These are phyloP conservation scores for Sextonia rubra DNA, from an alignment of 164 flowering plant species.

Conservation along the genomic window DNA sequence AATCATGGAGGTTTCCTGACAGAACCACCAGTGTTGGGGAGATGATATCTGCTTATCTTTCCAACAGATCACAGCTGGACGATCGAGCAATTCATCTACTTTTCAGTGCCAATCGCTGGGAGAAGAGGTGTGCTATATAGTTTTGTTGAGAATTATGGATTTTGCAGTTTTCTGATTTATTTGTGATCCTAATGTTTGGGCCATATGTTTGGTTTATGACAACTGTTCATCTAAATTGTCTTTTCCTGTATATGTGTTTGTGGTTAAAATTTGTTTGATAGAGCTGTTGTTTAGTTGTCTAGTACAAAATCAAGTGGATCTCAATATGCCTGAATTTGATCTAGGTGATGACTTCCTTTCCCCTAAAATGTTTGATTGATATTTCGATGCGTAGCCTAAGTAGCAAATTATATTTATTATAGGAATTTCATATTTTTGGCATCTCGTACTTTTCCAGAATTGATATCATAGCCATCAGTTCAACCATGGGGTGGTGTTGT, in stretches of 20 bases:
- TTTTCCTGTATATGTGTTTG: neutral
- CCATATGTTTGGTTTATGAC: neutral
- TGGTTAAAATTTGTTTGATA: neutral
- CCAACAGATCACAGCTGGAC: slow-evolving; percentile 63
- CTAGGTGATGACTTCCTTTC: neutral
- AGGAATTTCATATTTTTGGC: neutral
- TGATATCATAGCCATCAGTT: too few species aligned
- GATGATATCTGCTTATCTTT: slow-evolving; percentile 74
- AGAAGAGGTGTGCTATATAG: slow-evolving; percentile 49
- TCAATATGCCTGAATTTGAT: neutral
- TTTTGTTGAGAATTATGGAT: neutral
- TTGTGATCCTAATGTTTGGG: neutral
- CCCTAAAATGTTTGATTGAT: neutral
- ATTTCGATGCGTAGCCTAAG: neutral
- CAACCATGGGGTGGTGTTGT: too few species aligned
- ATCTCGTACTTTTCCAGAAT: neutral
- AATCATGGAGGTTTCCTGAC: slow-evolving; percentile 75
- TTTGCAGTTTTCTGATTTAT: neutral
- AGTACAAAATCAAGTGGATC: neutral
- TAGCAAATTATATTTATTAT: neutral
- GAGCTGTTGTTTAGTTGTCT: neutral
- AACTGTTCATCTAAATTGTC: neutral
- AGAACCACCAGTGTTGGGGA: slow-evolving; percentile 62
- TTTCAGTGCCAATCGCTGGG: slow-evolving; percentile 87
- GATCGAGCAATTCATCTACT: slow-evolving; percentile 76